Evolutionary conservation across 2,329 filamentous ascomycete species (phyloP).

Genomic region (Aureobasidium sp.): DNA sequence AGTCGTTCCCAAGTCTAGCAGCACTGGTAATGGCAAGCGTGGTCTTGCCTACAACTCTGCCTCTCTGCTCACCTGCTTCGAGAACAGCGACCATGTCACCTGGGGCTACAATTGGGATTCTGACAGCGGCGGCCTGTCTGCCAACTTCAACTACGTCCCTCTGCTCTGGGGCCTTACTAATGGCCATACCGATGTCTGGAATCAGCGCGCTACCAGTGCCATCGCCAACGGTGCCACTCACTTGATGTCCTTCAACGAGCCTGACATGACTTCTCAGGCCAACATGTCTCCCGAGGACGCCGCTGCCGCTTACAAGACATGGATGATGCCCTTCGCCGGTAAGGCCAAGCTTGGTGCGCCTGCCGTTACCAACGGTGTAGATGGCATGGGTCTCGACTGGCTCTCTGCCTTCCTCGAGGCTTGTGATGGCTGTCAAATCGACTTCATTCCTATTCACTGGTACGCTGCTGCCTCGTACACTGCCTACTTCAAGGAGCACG

Average conservation of each 20-base stretch:
- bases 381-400: conserved; percentile 46
- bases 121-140: conserved; percentile 30
- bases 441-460: conserved; percentile 58
- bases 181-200: conserved; percentile 44
- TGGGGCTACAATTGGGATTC: conserved; percentile 66
- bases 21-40: conserved; percentile 45
- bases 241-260: conserved; percentile 64
- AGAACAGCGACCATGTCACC: conserved; percentile 35
- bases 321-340: conserved; percentile 48
- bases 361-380: conserved; percentile 54
- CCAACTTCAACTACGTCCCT: conserved; percentile 51
- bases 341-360: conserved; percentile 49
- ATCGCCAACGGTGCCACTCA: conserved; percentile 46
- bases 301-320: conserved; percentile 44
- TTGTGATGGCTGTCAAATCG: conserved; percentile 46
- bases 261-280: conserved; percentile 52
- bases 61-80: conserved; percentile 44
- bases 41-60: conserved; percentile 60
- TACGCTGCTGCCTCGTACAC: conserved; percentile 44
- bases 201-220: conserved; percentile 40
- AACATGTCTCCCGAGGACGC: conserved; percentile 47
- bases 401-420: conserved; percentile 44
- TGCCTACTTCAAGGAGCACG: conserved; percentile 45
- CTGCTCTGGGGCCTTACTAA: conserved; percentile 48
- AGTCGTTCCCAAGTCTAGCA: conserved; percentile 16